Conservation (phyloP, 306 rosid genomes). For the Begonia peltatifolia region DNA sequence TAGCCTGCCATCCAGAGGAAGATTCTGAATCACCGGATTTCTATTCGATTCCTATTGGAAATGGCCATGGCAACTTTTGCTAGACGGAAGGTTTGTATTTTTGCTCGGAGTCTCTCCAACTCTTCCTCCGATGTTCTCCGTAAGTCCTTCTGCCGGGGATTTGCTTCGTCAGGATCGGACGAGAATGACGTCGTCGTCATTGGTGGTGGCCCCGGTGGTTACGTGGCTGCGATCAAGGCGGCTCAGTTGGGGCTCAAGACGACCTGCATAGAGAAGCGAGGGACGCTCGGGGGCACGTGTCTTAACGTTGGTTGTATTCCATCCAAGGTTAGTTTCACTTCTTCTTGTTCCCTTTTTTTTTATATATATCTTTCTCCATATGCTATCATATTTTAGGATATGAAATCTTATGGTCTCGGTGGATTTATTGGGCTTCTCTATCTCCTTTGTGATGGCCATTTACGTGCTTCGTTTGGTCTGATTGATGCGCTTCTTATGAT, state of each 20-base stretch:
- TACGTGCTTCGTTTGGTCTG: too few relatives aligned
- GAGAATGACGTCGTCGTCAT: conserved; percentile 84
- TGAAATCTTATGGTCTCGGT: too few relatives aligned
- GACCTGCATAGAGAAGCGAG: conserved; percentile 97
- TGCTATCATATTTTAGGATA: background rate
- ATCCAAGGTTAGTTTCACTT: conserved; percentile 46
- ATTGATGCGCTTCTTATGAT: too few relatives aligned
- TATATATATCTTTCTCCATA: background rate
- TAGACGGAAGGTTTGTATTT: conserved; percentile 54
- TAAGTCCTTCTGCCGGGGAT: conserved; percentile 39
- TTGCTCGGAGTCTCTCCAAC: conserved; percentile 26
- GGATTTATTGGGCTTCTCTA: too few relatives aligned
- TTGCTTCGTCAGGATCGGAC: conserved; percentile 79
- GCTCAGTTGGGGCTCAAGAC: conserved; percentile 94
- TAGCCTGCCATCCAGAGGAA: too few relatives aligned
- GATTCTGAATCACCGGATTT: too few relatives aligned
- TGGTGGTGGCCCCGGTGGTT: conserved; percentile 99
- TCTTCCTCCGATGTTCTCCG: conserved; percentile 28
- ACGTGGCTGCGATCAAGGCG: conserved; percentile 97
- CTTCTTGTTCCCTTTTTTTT: background rate
- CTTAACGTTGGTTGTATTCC: conserved; percentile 99
- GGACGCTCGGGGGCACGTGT: conserved; percentile 93
- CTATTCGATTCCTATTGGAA: too few relatives aligned
- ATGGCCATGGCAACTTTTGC: conserved; percentile 84
- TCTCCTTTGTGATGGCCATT: too few relatives aligned